A percentile compares a stretch with the other conserved stretches of the same genome.
Conservation (phyloP, 2,329 filamentous ascomycete genomes). For the Fusarium sp. region DNA sequence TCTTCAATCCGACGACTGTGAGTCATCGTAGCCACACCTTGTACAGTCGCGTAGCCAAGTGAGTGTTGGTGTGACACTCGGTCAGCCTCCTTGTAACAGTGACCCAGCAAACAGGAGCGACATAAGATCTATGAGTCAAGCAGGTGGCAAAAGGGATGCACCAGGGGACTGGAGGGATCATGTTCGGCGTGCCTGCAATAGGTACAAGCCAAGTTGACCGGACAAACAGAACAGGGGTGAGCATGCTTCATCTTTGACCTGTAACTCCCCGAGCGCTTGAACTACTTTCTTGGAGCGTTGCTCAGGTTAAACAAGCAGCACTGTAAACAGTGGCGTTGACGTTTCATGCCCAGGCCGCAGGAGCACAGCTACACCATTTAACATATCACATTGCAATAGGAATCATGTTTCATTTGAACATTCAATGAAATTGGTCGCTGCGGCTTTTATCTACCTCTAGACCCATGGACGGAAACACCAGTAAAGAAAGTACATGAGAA, state of each 20-base stretch:
- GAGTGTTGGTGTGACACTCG: background rate
- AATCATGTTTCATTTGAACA: background rate
- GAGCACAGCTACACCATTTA: background rate
- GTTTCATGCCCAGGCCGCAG: fast-evolving
- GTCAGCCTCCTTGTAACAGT: background rate
- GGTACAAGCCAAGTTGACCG: too few species aligned
- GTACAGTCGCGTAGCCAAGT: too few species aligned
- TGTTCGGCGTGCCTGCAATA: background rate
- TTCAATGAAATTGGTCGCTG: slow-evolving; percentile 34
- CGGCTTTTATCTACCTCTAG: slow-evolving; percentile 46
- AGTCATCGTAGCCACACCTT: background rate
- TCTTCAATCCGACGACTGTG: background rate
- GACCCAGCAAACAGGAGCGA: background rate
- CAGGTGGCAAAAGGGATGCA: background rate
- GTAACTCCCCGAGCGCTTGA: background rate
- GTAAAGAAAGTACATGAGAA: slow-evolving; percentile 39
- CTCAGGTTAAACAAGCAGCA: fast-evolving
- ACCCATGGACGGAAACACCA: slow-evolving; percentile 39
- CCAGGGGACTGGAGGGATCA: background rate
- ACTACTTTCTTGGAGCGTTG: background rate
- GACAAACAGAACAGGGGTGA: background rate
- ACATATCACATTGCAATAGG: background rate
- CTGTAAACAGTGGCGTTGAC: background rate
- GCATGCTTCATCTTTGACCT: background rate
- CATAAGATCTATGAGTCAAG: background rate